A percentile compares a stretch with the other conserved stretches of the same genome.
These are phyloP conservation scores for Bipolaris oryzae DNA, from an alignment of 2,329 filamentous ascomycete genomes.

Conservation along the genomic window DNA sequence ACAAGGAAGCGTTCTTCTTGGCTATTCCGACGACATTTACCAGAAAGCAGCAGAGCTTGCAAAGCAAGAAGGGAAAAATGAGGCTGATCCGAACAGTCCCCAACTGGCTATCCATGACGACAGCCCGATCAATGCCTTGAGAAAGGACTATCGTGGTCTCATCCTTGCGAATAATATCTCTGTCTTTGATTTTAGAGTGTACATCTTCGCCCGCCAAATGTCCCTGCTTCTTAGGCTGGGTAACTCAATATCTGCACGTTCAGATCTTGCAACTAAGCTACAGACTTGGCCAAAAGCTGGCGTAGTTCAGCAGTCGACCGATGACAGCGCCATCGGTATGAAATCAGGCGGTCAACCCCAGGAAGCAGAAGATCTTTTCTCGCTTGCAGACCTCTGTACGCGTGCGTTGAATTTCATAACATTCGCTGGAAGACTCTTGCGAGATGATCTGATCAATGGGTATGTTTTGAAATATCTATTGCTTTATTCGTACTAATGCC, in stretches of 20 bases:
- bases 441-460: constrained; percentile 75
- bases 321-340: constrained; percentile 41
- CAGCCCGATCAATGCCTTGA: constrained; percentile 48
- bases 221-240: constrained; percentile 80
- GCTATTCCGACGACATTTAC: constrained; percentile 75
- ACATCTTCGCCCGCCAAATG: constrained; percentile 90
- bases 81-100: constrained; percentile 8
- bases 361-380: constrained; percentile 74
- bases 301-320: constrained; percentile 35
- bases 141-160: constrained; percentile 85
- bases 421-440: constrained; percentile 76
- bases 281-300: constrained; percentile 35
- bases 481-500: constrained; percentile 22
- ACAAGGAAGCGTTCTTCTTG: constrained; percentile 74
- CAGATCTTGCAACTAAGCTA: constrained; percentile 49
- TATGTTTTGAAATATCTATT: constrained; percentile 39
- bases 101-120: constrained; percentile 36
- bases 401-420: constrained; percentile 85
- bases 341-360: constrained; percentile 45
- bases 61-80: constrained; percentile 22
- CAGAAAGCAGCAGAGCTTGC: constrained; percentile 47
- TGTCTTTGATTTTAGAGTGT: constrained; percentile 91
- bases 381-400: constrained; percentile 85
- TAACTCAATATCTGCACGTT: constrained; percentile 60
- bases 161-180: constrained; percentile 96